A percentile compares a stretch with the other conserved stretches of the same genome.
These are phyloP conservation scores for Aspergillus carbonarius DNA, from an alignment of 2,329 filamentous ascomycete species.

Conservation along the genomic window DNA sequence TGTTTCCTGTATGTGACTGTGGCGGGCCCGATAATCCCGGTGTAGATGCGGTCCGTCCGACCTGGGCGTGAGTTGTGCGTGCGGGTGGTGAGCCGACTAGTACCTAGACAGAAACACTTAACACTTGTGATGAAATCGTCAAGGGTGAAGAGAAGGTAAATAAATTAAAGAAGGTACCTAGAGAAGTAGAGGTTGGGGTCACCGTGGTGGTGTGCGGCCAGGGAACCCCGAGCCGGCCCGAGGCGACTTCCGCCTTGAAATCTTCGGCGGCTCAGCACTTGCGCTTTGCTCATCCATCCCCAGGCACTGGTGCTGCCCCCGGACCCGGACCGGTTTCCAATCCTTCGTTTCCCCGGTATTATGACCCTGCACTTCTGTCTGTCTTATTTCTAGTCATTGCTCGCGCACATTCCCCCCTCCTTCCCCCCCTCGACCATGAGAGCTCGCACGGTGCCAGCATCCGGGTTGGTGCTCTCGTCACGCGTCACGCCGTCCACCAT, in stretches of 20 bases:
- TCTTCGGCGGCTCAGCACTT: conserved; percentile 3
- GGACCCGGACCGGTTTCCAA: conserved; percentile 3
- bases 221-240: conserved; percentile 5
- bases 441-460: conserved; percentile 39
- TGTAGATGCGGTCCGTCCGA: conserved; percentile 14
- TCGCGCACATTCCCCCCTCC: conserved; percentile 9
- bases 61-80: background rate
- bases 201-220: background rate
- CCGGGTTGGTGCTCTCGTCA: conserved; percentile 36
- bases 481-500: conserved; percentile 29
- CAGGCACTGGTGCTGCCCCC: conserved; percentile 3
- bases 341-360: background rate
- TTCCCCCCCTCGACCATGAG: conserved; percentile 43
- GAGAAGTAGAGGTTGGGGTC: background rate
- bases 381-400: background rate
- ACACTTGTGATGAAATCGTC: background rate
- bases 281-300: background rate
- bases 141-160: background rate
- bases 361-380: conserved; percentile 1
- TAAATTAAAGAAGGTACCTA: background rate
- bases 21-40: conserved; percentile 10
- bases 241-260: conserved; percentile 8
- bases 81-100: too few relatives aligned
- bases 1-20: conserved; percentile 27
- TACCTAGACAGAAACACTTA: background rate